These are phyloP conservation scores for Phytophthora hibernalis DNA, from an alignment of 352 stramenopile species.

Conservation along the genomic window DNA sequence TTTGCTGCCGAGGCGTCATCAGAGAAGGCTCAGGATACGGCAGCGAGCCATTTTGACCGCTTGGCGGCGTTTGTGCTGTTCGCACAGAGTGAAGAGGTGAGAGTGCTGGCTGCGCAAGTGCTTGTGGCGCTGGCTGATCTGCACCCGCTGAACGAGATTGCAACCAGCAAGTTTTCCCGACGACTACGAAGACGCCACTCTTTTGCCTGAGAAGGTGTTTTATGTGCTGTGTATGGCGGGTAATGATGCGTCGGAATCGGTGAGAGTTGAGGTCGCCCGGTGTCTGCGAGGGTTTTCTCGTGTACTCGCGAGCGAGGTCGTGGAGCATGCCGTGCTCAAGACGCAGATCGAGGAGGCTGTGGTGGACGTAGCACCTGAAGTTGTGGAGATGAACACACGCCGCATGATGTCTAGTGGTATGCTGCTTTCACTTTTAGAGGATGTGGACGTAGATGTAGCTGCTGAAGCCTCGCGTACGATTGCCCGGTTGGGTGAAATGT, in stretches of 20 bases:
- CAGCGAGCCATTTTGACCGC: constrained; percentile 41
- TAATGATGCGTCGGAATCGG: constrained; percentile 38
- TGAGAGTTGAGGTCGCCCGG: constrained; percentile 51
- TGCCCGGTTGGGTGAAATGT: constrained; percentile 38
- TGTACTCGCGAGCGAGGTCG: constrained; percentile 23
- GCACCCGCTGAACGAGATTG: constrained; percentile 34
- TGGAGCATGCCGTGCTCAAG: constrained; percentile 62
- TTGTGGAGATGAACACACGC: constrained; percentile 48
- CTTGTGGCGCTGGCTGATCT: constrained; percentile 38
- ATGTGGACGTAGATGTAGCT: constrained; percentile 49
- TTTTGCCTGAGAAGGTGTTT: constrained; percentile 52
- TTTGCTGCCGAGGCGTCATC: constrained; percentile 16
- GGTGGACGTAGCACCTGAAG: constrained; percentile 41
- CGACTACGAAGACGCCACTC: constrained; percentile 9
- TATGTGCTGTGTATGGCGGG: constrained; percentile 54
- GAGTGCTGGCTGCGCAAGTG: constrained; percentile 43
- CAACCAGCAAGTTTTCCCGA: constrained; percentile 36
- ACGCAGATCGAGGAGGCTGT: constrained; percentile 59
- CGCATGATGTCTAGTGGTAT: constrained; percentile 73
- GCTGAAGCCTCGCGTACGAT: constrained; percentile 61
- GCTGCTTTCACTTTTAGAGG: constrained; percentile 68
- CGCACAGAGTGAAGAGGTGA: constrained; percentile 36
- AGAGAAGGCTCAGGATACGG: neutral
- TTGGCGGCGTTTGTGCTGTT: constrained; percentile 46
- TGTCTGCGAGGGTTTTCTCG: constrained; percentile 42